phyloP scores from a whole-genome alignment of 1,139 yeast genomes.

The Geotrichum siamense region DNA sequence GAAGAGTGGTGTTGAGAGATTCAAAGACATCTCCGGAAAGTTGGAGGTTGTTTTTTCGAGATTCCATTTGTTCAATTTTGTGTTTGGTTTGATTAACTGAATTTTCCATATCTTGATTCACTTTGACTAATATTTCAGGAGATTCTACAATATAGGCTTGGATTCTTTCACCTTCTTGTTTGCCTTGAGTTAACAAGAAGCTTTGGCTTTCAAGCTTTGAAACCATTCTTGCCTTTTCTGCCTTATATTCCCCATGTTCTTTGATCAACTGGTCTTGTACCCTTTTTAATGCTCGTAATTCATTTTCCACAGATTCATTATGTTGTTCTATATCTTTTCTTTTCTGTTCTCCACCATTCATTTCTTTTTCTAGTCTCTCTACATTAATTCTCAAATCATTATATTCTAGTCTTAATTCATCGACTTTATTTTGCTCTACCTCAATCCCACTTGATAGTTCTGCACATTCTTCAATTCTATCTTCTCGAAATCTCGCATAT shows the following conservation, averaged over 20 bases:
- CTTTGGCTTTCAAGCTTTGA: slow-evolving; percentile 51
- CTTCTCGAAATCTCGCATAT: slow-evolving; percentile 73
- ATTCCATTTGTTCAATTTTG: slow-evolving; percentile 41
- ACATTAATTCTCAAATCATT: slow-evolving; percentile 37
- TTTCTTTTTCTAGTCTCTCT: slow-evolving; percentile 27
- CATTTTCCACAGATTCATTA: slow-evolving; percentile 54
- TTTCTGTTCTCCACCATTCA: slow-evolving; percentile 29
- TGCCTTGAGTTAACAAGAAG: slow-evolving; percentile 48
- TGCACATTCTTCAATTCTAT: slow-evolving; percentile 60
- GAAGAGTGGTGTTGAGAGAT: slow-evolving; percentile 49
- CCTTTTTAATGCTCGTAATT: slow-evolving; percentile 55
- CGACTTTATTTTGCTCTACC: slow-evolving; percentile 39
- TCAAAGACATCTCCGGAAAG: slow-evolving; percentile 55
- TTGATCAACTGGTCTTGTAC: slow-evolving; percentile 56
- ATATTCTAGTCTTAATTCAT: slow-evolving; percentile 40
- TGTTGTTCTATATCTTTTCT: slow-evolving; percentile 47
- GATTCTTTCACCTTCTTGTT: slow-evolving; percentile 53
- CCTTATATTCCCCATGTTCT: slow-evolving; percentile 63
- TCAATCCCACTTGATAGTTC: slow-evolving; percentile 53
- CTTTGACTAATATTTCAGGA: slow-evolving; percentile 48
- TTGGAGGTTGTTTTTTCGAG: slow-evolving; percentile 45
- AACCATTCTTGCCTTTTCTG: slow-evolving; percentile 51
- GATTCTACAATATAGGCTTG: slow-evolving; percentile 57
- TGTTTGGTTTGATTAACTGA: slow-evolving; percentile 42
- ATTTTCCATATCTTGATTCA: slow-evolving; percentile 50